Evolutionary conservation across 352 stramenopile genomes (phyloP).

Genomic region (Phytophthora macrochlamydospora): DNA sequence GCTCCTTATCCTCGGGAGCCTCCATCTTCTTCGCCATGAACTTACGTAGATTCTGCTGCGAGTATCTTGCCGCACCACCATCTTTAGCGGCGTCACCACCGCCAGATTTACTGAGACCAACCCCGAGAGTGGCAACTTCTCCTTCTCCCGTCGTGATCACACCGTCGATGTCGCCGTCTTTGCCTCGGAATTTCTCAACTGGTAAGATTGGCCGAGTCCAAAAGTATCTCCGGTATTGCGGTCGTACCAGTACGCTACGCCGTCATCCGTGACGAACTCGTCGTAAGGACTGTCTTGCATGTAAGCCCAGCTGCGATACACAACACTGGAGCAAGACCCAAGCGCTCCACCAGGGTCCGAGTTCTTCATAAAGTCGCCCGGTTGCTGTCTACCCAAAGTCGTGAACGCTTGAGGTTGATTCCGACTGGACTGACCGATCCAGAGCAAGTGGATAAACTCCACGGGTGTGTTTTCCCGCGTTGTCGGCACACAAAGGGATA

Average conservation of each 20-base stretch:
- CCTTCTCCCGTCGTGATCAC: constrained; percentile 75
- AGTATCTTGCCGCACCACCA: constrained; percentile 42
- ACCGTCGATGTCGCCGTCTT: constrained; percentile 83
- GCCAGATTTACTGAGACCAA: constrained; percentile 38
- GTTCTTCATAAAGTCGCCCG: constrained; percentile 92
- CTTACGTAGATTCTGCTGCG: constrained; percentile 76
- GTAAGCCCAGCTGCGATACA: constrained; percentile 94
- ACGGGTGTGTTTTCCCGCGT: constrained; percentile 92
- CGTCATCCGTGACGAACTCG: constrained; percentile 92
- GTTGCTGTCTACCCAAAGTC: constrained; percentile 87
- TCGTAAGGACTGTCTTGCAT: constrained; percentile 86
- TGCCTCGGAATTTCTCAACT: constrained; percentile 70
- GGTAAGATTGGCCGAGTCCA: constrained; percentile 90
- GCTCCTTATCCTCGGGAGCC: constrained; percentile 60
- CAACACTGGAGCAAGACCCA: constrained; percentile 80
- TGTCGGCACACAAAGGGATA: constrained; percentile 93
- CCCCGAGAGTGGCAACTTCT: constrained; percentile 74
- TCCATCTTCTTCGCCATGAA: constrained; percentile 91
- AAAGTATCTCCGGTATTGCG: constrained; percentile 87
- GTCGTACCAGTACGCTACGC: constrained; percentile 92
- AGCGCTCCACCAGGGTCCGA: constrained; percentile 75
- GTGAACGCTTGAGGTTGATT: constrained; percentile 94
- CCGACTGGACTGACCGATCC: constrained; percentile 84
- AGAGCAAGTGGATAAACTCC: constrained; percentile 93
- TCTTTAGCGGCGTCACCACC: constrained; percentile 34